Evolutionary conservation across 768 basidiomycete genomes (phyloP).

Genomic region (Russula dissimulans): DNA sequence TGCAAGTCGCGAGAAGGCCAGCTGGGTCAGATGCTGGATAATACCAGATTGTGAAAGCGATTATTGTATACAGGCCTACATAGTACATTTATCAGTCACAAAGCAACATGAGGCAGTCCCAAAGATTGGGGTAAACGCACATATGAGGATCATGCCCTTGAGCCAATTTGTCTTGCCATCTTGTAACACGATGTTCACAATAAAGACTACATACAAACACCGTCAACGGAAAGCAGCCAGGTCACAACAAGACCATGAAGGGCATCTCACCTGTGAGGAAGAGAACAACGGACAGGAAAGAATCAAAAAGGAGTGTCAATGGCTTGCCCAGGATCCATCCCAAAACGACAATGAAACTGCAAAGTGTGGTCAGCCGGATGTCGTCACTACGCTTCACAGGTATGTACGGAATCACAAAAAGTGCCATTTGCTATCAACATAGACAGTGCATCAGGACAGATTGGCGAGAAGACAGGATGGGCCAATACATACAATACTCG

Average conservation of each 20-base stretch:
- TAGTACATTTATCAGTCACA: slow-evolving; percentile 4
- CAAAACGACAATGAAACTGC: slow-evolving; percentile 61
- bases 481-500: slow-evolving; percentile 52
- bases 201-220: not conserved
- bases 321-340: slow-evolving; percentile 81
- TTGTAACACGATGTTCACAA: not conserved
- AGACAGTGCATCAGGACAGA: not conserved
- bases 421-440: slow-evolving; percentile 60
- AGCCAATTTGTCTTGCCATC: slow-evolving; percentile 28
- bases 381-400: slow-evolving; percentile 24
- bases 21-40: slow-evolving; percentile 28
- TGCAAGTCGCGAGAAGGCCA: slow-evolving; percentile 7
- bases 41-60: slow-evolving; percentile 64
- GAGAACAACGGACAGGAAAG: not conserved
- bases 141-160: slow-evolving; percentile 66
- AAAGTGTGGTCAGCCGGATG: slow-evolving; percentile 6
- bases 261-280: slow-evolving; percentile 26
- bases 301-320: slow-evolving; percentile 56
- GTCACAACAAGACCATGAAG: not conserved
- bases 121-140: slow-evolving; percentile 30
- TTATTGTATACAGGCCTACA: slow-evolving; percentile 61
- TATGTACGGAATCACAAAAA: slow-evolving; percentile 76
- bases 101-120: too few species aligned
- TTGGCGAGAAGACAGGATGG: not conserved
- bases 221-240: not conserved